Conservation (phyloP, 371 early-diverging fungal species). For the Paraphysoderma sedebokerense region DNA sequence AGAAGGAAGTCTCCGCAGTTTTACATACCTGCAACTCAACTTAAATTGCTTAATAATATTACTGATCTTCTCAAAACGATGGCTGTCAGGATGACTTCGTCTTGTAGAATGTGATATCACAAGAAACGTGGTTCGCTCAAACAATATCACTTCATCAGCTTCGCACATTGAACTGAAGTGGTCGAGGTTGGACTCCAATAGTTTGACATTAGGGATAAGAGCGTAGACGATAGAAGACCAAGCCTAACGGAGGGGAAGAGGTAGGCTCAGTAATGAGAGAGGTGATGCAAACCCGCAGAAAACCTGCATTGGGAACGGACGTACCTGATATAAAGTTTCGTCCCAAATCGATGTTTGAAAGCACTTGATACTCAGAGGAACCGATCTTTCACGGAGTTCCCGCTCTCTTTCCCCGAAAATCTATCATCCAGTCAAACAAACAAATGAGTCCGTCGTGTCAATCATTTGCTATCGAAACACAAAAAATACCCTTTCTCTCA, state of each 20-base stretch:
- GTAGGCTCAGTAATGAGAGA: not conserved
- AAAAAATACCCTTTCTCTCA: constrained; percentile 37
- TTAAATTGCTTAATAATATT: constrained; percentile 90
- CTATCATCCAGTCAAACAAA: constrained; percentile 12
- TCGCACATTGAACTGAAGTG: constrained; percentile 67
- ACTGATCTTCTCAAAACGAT: constrained; percentile 81
- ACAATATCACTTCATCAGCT: constrained; percentile 84
- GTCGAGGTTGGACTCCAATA: constrained; percentile 56
- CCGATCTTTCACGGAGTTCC: constrained; percentile 52
- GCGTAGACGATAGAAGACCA: constrained; percentile 93
- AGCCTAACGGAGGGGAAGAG: constrained; percentile 29
- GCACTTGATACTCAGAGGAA: constrained; percentile 47
- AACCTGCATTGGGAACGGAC: not conserved
- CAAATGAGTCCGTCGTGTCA: not conserved
- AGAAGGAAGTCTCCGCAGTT: too few relatives aligned
- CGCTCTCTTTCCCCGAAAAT: constrained; percentile 46
- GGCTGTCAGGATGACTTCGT: constrained; percentile 34
- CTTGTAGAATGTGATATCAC: constrained; percentile 68
- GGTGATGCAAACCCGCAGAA: not conserved
- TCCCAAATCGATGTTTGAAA: constrained; percentile 93
- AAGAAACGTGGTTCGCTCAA: constrained; percentile 84
- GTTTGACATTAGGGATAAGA: constrained; percentile 77
- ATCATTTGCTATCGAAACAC: not conserved
- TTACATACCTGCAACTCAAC: constrained; percentile 50
- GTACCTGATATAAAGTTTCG: constrained; percentile 74